phyloP scores from a whole-genome alignment of 345 rosid genomes.

The Capsella bursapastoris region DNA sequence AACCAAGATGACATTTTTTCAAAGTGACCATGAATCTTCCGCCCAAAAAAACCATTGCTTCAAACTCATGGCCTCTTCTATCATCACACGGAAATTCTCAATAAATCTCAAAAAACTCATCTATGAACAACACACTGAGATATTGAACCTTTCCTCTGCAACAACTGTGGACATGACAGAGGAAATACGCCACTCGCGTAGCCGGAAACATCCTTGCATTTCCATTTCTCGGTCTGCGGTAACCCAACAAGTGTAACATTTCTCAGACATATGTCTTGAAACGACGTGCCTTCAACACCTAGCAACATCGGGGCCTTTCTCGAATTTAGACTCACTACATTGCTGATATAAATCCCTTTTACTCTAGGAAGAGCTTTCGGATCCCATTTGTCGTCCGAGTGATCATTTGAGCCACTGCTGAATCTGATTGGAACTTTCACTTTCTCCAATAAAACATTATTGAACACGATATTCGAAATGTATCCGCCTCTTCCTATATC shows the following conservation, averaged over 20 bases:
- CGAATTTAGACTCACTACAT: constrained; percentile 70
- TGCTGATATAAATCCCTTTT: constrained; percentile 64
- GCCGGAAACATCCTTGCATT: constrained; percentile 82
- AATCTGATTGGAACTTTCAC: constrained; percentile 88
- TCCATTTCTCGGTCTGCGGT: constrained; percentile 60
- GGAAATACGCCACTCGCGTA: constrained; percentile 63
- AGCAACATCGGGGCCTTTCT: constrained; percentile 74
- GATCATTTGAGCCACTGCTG: constrained; percentile 92
- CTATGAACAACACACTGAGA: constrained; percentile 57
- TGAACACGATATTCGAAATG: constrained; percentile 67
- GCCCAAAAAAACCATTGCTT: constrained; percentile 23
- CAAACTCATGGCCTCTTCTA: constrained; percentile 37
- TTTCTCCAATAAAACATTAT: constrained; percentile 68
- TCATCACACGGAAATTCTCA: background rate
- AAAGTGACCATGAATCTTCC: constrained; percentile 35
- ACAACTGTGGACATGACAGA: constrained; percentile 65
- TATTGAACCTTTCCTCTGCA: constrained; percentile 54
- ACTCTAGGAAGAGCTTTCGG: constrained; percentile 75
- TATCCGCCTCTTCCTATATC: constrained; percentile 94
- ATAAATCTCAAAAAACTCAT: constrained; percentile 2
- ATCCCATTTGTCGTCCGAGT: constrained; percentile 90
- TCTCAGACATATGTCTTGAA: constrained; percentile 74
- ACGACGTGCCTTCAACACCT: constrained; percentile 72
- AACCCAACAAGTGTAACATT: constrained; percentile 72
- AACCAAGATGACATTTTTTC: background rate